Evolutionary conservation across 106 monocot species (phyloP).

Genomic region (Alisma plantagoaquatica): DNA sequence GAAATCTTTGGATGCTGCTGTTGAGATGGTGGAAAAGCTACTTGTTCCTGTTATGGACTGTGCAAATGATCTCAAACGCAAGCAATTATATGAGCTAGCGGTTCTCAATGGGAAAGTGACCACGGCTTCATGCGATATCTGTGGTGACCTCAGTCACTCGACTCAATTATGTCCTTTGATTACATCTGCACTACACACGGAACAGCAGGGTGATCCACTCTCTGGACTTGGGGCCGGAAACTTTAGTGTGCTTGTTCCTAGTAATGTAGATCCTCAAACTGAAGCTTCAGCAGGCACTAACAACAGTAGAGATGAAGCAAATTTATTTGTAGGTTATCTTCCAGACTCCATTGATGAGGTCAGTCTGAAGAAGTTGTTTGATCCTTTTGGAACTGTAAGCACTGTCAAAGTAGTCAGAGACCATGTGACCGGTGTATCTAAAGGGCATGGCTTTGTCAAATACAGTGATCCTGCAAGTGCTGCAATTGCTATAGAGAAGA

Average conservation of each 20-base stretch:
- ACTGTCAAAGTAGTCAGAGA: constrained; percentile 28
- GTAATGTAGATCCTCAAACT: neutral
- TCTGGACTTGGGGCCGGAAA: neutral
- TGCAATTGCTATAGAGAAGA: constrained; percentile 28
- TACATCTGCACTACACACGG: neutral
- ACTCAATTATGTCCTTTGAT: constrained; percentile 14
- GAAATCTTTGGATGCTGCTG: constrained; percentile 53
- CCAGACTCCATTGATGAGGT: constrained; percentile 30
- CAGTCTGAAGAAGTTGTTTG: constrained; percentile 39
- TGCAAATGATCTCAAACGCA: constrained; percentile 28
- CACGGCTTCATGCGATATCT: neutral
- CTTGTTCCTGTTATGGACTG: constrained; percentile 44
- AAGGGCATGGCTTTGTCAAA: constrained; percentile 57
- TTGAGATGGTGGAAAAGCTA: constrained; percentile 51
- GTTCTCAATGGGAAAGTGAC: constrained; percentile 12
- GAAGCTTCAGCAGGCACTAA: neutral
- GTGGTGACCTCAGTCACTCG: constrained; percentile 5
- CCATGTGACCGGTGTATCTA: constrained; percentile 28
- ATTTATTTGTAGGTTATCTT: constrained; percentile 33
- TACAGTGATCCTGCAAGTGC: constrained; percentile 29
- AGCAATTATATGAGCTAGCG: constrained; percentile 60
- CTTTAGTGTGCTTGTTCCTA: neutral
- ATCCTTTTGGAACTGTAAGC: constrained; percentile 35
- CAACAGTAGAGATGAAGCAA: constrained; percentile 22
- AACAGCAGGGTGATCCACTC: neutral